Conservation (phyloP, 2,329 filamentous ascomycete genomes). For the Trichoderma citrinoviride region DNA sequence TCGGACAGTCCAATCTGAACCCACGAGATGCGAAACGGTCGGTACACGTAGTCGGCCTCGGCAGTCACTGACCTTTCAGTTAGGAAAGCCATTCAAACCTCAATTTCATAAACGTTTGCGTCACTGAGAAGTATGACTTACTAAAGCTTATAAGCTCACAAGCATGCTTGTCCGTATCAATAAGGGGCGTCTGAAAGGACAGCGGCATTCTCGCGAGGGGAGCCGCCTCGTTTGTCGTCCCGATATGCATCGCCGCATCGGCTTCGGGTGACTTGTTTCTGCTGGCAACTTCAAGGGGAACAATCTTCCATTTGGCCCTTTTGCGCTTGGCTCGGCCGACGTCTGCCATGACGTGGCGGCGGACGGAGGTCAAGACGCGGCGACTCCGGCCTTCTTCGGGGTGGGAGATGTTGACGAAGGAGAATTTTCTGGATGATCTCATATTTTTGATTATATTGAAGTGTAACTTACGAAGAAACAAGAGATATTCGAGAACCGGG, state of each 20-base stretch:
- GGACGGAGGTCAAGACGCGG: neutral
- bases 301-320: neutral
- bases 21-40: conserved; percentile 8
- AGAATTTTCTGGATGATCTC: neutral
- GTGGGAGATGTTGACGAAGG: conserved; percentile 9
- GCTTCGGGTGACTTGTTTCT: neutral
- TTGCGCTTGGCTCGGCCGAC: conserved; percentile 2
- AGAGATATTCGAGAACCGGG: no score
- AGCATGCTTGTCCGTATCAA: neutral
- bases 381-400: conserved; percentile 1
- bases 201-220: conserved; percentile 2
- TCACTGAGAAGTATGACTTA: neutral
- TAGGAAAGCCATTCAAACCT: neutral
- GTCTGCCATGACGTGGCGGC: conserved; percentile 12
- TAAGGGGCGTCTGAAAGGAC: neutral
- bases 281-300: neutral
- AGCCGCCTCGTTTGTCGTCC: neutral
- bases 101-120: fast-evolving
- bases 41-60: conserved; percentile 5
- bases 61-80: neutral
- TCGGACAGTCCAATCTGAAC: conserved; percentile 2
- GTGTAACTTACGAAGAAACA: no score
- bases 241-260: neutral
- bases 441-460: neutral
- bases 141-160: conserved; percentile 8